Conservation (phyloP, 129 eudicot genomes). For the Erigeron canadensis region DNA sequence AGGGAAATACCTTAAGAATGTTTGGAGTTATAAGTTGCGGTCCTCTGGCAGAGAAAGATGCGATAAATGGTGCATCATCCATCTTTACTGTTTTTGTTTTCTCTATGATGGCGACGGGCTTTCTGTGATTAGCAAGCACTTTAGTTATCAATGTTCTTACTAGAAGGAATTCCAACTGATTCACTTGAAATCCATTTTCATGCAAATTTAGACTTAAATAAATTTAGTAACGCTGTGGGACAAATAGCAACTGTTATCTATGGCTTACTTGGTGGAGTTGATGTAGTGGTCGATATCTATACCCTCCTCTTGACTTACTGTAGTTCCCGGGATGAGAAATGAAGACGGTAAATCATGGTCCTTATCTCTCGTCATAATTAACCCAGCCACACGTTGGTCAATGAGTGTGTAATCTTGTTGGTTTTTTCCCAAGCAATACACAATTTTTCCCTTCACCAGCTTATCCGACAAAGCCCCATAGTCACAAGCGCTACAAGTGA, state of each 20-base stretch:
- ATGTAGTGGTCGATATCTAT: conserved; percentile 55
- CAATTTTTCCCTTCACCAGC: conserved; percentile 69
- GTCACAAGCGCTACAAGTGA: conserved; percentile 57
- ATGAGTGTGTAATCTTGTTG: conserved; percentile 44
- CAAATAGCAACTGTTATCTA: not conserved
- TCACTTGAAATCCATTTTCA: not conserved
- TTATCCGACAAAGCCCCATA: conserved; percentile 37
- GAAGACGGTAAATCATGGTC: conserved; percentile 40
- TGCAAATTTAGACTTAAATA: not conserved
- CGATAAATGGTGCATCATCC: conserved; percentile 53
- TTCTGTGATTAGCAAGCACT: conserved; percentile 24
- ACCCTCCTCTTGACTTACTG: conserved; percentile 40
- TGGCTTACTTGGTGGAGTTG: conserved; percentile 63
- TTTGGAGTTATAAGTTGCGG: conserved; percentile 52
- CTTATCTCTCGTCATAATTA: conserved; percentile 41
- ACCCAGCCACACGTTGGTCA: conserved; percentile 43
- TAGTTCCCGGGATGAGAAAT: conserved; percentile 45
- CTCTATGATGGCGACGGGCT: conserved; percentile 46
- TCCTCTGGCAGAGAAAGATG: conserved; percentile 86
- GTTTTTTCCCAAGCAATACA: conserved; percentile 50
- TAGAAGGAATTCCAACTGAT: not conserved
- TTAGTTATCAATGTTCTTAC: not conserved
- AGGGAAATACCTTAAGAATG: conserved; percentile 63
- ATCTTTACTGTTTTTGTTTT: conserved; percentile 40
- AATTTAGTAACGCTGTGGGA: not conserved